Evolutionary conservation across 768 basidiomycete species (phyloP).

Genomic region (Boletus eberwhitei): DNA sequence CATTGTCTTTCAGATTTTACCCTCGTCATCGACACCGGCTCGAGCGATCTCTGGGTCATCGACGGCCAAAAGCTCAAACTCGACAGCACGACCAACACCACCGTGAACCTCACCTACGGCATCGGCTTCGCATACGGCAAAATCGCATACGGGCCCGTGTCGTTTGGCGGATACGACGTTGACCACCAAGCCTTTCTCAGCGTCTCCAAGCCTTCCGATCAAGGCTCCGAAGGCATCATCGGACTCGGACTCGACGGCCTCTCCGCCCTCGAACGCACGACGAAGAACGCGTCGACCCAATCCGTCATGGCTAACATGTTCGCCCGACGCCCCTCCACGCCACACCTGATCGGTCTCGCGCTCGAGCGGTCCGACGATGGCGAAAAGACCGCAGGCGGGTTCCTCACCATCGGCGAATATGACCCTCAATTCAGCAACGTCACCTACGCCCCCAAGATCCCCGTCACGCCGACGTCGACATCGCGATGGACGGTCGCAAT

Average conservation of each 20-base stretch:
- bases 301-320: constrained; percentile 43
- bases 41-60: constrained; percentile 30
- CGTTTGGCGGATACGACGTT: constrained; percentile 34
- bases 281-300: constrained; percentile 10
- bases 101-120: constrained; percentile 35
- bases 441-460: constrained; percentile 28
- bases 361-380: constrained; percentile 40
- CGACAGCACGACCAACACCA: constrained; percentile 29
- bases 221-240: constrained; percentile 22
- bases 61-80: constrained; percentile 22
- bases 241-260: constrained; percentile 28
- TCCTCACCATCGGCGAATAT: constrained; percentile 43
- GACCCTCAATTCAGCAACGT: constrained; percentile 33
- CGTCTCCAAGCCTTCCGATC: constrained; percentile 15
- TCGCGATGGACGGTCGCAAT: constrained; percentile 43
- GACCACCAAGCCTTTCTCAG: constrained; percentile 28
- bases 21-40: constrained; percentile 28
- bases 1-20: constrained; percentile 23
- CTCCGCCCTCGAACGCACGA: constrained; percentile 20
- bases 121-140: constrained; percentile 37
- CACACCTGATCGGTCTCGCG: constrained; percentile 42
- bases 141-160: constrained; percentile 35
- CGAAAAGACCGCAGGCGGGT: constrained; percentile 40
- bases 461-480: constrained; percentile 33
- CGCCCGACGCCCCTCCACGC: constrained; percentile 29